These are phyloP conservation scores for Kodamaea ohmeri DNA, from an alignment of 1,139 yeast genomes.

Conservation along the genomic window DNA sequence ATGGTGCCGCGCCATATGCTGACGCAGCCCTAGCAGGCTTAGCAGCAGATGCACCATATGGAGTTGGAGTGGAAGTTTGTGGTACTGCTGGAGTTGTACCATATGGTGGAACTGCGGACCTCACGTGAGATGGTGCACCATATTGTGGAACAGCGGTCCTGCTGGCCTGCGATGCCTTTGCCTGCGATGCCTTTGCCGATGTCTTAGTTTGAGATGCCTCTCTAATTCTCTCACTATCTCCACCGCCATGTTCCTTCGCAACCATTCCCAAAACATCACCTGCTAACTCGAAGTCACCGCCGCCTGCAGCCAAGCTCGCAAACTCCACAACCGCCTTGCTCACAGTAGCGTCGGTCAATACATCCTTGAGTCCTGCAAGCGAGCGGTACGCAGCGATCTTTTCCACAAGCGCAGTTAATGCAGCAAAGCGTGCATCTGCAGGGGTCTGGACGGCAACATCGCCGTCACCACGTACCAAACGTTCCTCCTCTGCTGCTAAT, in stretches of 20 bases:
- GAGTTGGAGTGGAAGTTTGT: too few species aligned
- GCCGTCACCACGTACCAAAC: constrained; percentile 20
- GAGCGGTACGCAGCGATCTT: constrained; percentile 76
- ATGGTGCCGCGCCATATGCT: constrained; percentile 3
- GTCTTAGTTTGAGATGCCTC: too few species aligned
- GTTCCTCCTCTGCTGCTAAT: constrained; percentile 46
- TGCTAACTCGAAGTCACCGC: constrained; percentile 84
- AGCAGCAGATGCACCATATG: constrained; percentile 8
- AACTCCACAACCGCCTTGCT: constrained; percentile 70
- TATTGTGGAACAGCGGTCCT: too few species aligned
- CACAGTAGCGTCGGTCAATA: constrained; percentile 46
- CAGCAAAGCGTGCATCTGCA: constrained; percentile 81
- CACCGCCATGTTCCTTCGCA: constrained; percentile 55
- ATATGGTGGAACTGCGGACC: too few species aligned
- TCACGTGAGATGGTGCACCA: too few species aligned
- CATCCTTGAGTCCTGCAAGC: constrained; percentile 40
- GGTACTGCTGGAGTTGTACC: too few species aligned
- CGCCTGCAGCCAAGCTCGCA: constrained; percentile 74
- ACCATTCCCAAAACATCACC: constrained; percentile 62
- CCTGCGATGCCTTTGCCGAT: too few species aligned
- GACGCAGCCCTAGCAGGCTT: constrained; percentile 9
- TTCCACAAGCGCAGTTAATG: constrained; percentile 78
- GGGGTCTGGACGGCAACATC: constrained; percentile 45
- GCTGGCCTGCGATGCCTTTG: too few species aligned
- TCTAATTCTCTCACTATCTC: constrained; percentile 75